phyloP scores from a whole-genome alignment of 1,139 yeast species.

The Suhomyces chickasaworum region DNA sequence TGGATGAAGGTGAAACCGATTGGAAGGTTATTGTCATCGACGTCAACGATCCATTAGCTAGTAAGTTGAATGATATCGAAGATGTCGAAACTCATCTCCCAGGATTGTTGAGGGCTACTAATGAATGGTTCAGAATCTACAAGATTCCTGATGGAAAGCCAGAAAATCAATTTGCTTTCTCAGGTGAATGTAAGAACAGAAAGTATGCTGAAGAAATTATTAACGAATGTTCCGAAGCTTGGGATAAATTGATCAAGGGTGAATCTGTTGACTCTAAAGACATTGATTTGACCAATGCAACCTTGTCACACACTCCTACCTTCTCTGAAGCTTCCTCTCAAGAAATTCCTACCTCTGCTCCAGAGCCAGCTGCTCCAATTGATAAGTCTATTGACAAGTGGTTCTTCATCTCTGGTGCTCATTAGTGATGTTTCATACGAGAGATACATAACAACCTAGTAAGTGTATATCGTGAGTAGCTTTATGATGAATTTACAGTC shows the following conservation, averaged over 20 bases:
- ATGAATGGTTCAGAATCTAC: constrained; percentile 93
- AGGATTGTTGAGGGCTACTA: constrained; percentile 79
- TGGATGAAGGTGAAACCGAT: constrained; percentile 97
- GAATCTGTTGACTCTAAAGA: constrained; percentile 42
- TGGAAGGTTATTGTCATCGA: constrained; percentile 94
- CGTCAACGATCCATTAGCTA: constrained; percentile 76
- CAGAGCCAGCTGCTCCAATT: constrained; percentile 85
- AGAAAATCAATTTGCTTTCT: constrained; percentile 80
- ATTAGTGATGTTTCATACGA: constrained; percentile 20
- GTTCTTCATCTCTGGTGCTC: constrained; percentile 95
- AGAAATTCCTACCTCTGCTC: constrained; percentile 68
- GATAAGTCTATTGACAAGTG: constrained; percentile 97
- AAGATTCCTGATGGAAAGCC: constrained; percentile 95
- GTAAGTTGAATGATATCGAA: constrained; percentile 70
- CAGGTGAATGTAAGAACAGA: constrained; percentile 74
- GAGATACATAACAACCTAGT: too few species aligned
- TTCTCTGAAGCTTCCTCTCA: constrained; percentile 51
- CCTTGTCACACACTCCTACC: constrained; percentile 60
- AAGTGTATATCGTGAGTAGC: background rate
- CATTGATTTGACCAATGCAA: constrained; percentile 64
- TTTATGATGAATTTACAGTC: background rate
- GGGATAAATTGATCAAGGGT: constrained; percentile 70
- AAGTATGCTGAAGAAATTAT: constrained; percentile 71
- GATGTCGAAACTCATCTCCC: constrained; percentile 87
- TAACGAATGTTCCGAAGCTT: constrained; percentile 75